Evolutionary conservation across 768 basidiomycete species (phyloP), one percentile per base, ranked within the genome.

Genomic region (Panellus pusillus): DNA sequence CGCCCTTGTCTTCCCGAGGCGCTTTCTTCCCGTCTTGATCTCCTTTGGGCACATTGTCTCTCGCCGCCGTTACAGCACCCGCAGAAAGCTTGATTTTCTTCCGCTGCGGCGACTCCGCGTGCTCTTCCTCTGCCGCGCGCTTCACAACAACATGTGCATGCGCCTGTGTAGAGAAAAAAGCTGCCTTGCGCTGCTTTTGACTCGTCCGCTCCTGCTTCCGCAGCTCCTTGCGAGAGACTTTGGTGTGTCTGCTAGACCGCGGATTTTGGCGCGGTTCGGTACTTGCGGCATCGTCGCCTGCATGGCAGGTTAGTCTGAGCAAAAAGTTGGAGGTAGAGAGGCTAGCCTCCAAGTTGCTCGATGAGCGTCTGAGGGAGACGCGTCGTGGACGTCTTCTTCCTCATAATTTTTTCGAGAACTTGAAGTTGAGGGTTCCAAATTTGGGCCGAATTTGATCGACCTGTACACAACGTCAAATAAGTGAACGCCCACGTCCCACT

Each of bases 121-220:
- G 75, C n/a, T 79, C 78, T 31, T 79, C 75, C 3, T 74, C 73
- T 17, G 65, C 69, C 36, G 65, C 67, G 47, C 83, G 78, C 50
- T 74, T 64, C 28, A 54, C 70, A 20, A 50, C 44, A 43, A 29
- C 18, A 12, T 52, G 37, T 20, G 24, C 24, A 24, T 24, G 24
- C 24, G 24, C 24, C 24, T 53, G 29, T 57, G 56, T 14, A 35
- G 79, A 73, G 66, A 86, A 87, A 63, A 79, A 81, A 36, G 77
- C 72, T 0, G 86, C 84, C 62, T 81, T 89, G 41, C 81, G 78
- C 62, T 80, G 76, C 66, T 89, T 92, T 46, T 74, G 74, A 41
- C 73, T 74, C 1, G 72, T 54, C n/a, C 88, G 77, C 27, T 79
- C 79, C 61, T 83, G 78, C 65, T 86, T 91, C 39, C 89, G 73